Evolutionary conservation across 768 basidiomycete species (phyloP).

Genomic region (Rhodotorula taiwanensis): DNA sequence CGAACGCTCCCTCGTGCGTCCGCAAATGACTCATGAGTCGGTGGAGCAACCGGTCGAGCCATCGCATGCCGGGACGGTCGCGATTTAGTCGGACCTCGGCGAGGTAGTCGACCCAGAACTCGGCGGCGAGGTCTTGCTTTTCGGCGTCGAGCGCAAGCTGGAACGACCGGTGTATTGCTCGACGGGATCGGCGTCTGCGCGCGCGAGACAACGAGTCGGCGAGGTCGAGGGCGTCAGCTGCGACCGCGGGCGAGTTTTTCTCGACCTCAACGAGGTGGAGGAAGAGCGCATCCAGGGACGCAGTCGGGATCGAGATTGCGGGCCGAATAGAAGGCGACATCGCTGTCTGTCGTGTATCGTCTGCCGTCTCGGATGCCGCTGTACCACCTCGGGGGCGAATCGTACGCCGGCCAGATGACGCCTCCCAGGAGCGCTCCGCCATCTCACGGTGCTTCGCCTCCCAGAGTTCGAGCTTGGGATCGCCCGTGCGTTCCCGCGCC

Average conservation of each 20-base stretch:
- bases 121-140: constrained; percentile 15
- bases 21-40: background rate
- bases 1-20: background rate
- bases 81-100: background rate
- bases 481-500: background rate
- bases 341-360: too few relatives aligned
- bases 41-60: background rate
- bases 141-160: background rate
- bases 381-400: too few relatives aligned
- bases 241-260: background rate
- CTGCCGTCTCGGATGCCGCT: too few relatives aligned
- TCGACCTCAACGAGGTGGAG: constrained; percentile 1
- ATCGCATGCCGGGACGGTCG: too few relatives aligned
- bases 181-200: background rate
- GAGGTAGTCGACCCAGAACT: constrained; percentile 19
- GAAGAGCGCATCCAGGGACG: constrained; percentile 20
- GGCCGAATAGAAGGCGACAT: constrained; percentile 1
- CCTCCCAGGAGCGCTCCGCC: background rate
- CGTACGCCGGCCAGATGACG: too few relatives aligned
- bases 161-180: constrained; percentile 9
- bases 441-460: background rate
- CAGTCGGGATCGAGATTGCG: constrained; percentile 10
- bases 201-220: constrained; percentile 15
- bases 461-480: background rate
- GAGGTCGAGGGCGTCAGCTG: constrained; percentile 12